Evolutionary conservation across 495 filamentous ascomycete species (phyloP), one percentile per base, ranked within the genome.

Genomic region (Lasiosphaeriaceae sp.): DNA sequence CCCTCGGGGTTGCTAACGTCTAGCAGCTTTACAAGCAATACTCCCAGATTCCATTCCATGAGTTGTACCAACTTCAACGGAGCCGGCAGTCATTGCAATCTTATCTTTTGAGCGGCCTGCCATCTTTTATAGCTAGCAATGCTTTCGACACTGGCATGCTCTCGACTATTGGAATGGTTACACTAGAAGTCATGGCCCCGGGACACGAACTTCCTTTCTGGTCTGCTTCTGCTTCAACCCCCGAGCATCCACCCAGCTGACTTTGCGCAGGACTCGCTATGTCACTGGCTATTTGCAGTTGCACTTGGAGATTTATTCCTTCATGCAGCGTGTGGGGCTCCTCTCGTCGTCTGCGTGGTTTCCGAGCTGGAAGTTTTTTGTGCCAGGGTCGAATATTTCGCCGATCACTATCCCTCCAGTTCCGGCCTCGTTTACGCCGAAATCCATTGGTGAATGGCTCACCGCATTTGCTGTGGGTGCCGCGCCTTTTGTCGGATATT

Each of bases 251-350:
- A 14, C 45, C 64, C 49, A 11, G 16, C 11, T 50, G 16, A 35
- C 11, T 23, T 23, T 46, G 12, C 23, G 21, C 31, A 76, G 72
- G 54, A n/a, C 71, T 12, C 52, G 59, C n/a, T 65, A 52, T 16
- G 54, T 57, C 0, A 58, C 67, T 16, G 26, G 14, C 20, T 79
- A 77, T 44, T 53, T 78, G 12, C 66, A 66, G 19, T 63, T 80
- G 11, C 77, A 80, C 39, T 58, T 81, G 11, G 71, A 75, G 8
- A 56, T 80, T 35, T 81, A 74, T 56, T 68, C 72, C 7, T 73
- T 75, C 26, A 64, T 82, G 34, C 80, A 83, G 55, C 71, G 79
- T 47, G 61, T 77, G 1, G 73, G 77, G 29, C 57, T 83, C 12
- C 65, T 78, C 43, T 62, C 76, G 3, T 57, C 66, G 11, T 63